These are phyloP conservation scores for Mycena epipterygia DNA, from an alignment of 768 basidiomycete genomes.

Conservation along the genomic window DNA sequence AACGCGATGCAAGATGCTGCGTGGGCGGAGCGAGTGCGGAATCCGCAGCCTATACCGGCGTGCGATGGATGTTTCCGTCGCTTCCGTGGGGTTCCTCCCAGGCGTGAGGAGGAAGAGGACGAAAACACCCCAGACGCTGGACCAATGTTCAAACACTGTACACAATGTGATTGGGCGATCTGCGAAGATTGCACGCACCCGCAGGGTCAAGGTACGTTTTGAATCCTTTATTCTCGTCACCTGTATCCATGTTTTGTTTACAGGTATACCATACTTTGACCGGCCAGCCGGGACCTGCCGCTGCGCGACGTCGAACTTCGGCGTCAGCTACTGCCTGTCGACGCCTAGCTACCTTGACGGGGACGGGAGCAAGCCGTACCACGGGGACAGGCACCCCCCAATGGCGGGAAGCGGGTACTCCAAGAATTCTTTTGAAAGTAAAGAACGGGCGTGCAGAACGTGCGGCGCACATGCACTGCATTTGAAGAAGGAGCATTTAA, in stretches of 20 bases:
- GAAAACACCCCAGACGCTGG: constrained; percentile 29
- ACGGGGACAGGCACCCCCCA: constrained; percentile 35
- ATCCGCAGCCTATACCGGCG: not conserved
- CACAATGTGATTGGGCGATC: constrained; percentile 26
- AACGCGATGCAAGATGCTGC: not conserved
- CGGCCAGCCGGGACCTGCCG: constrained; percentile 36
- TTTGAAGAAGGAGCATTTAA: constrained; percentile 39
- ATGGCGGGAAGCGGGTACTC: constrained; percentile 34
- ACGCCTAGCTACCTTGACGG: constrained; percentile 33
- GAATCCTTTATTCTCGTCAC: not conserved
- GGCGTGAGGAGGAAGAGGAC: constrained; percentile 31
- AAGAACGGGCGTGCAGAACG: constrained; percentile 34
- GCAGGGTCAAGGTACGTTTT: constrained; percentile 17
- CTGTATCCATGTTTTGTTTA: not conserved
- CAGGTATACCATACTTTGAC: constrained; percentile 23
- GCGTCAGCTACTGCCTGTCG: constrained; percentile 34
- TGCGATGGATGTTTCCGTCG: constrained; percentile 37
- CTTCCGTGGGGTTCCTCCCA: constrained; percentile 32
- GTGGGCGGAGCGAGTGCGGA: constrained; percentile 29
- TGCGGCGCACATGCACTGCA: constrained; percentile 37
- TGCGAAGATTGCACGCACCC: constrained; percentile 25
- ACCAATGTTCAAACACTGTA: constrained; percentile 22
- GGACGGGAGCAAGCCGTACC: constrained; percentile 32
- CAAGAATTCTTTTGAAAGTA: constrained; percentile 32
- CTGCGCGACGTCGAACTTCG: constrained; percentile 35